A percentile compares a stretch with the other conserved stretches of the same genome.
These are phyloP conservation scores for Calcarisporium arbuscula DNA, from an alignment of 2,329 filamentous ascomycete species.

Conservation along the genomic window DNA sequence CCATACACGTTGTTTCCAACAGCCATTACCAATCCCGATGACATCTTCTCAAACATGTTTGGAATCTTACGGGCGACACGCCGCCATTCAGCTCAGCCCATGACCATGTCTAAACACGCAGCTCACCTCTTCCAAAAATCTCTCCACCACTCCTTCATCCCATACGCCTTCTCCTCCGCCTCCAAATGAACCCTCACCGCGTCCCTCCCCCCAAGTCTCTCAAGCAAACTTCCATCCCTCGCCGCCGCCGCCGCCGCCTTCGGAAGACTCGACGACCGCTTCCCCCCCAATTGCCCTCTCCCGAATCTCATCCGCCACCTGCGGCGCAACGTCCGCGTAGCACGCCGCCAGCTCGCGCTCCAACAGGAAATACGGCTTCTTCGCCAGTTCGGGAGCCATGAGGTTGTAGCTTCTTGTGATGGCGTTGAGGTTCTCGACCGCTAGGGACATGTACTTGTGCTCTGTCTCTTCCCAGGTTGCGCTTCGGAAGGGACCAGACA, in stretches of 20 bases:
- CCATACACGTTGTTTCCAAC: too few relatives aligned
- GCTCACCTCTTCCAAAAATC: slow-evolving; percentile 67
- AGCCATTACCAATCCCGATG: too few relatives aligned
- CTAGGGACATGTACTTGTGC: slow-evolving; percentile 65
- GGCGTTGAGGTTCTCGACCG: slow-evolving; percentile 71
- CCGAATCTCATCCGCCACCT: slow-evolving; percentile 64
- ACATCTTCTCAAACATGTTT: too few relatives aligned
- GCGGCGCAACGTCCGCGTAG: slow-evolving; percentile 79
- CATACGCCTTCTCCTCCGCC: slow-evolving; percentile 69
- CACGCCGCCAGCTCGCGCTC: slow-evolving; percentile 75
- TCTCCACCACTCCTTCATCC: slow-evolving; percentile 82
- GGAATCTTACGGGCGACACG: too few relatives aligned
- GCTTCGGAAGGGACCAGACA: slow-evolving; percentile 65
- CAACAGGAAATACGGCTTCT: slow-evolving; percentile 85
- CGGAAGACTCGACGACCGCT: slow-evolving; percentile 19
- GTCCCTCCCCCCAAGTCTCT: slow-evolving; percentile 47
- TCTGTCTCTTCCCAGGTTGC: slow-evolving; percentile 68
- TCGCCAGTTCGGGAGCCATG: slow-evolving; percentile 85
- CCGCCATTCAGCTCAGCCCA: too few relatives aligned
- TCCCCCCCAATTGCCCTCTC: slow-evolving; percentile 53
- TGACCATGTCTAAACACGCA: too few relatives aligned
- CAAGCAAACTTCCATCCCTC: slow-evolving; percentile 49
- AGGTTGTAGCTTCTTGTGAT: slow-evolving; percentile 87
- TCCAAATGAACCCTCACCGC: slow-evolving; percentile 62
- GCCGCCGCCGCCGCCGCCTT: slow-evolving; percentile 21